These are phyloP conservation scores for Pseudopediastrum boryanum DNA, from an alignment of 139 green algal species.

Conservation along the genomic window DNA sequence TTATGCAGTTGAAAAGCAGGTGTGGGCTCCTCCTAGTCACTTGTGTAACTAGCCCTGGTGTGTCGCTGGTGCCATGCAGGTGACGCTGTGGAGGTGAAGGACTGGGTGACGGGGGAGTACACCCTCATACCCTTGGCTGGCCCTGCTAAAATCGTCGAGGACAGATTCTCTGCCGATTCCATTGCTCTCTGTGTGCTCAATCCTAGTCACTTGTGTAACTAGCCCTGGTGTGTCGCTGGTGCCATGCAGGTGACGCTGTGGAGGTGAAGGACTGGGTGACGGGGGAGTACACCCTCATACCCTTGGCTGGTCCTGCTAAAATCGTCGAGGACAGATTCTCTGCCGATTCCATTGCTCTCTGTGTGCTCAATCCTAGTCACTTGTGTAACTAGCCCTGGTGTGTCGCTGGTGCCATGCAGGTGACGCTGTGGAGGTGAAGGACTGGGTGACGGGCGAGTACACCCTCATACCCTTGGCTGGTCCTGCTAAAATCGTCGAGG, in stretches of 20 bases:
- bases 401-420: slow-evolving; percentile 24
- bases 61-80: slow-evolving; percentile 24
- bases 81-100: slow-evolving; percentile 54
- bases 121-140: slow-evolving; percentile 56
- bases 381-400: neutral
- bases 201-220: too few relatives aligned
- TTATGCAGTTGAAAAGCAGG: too few relatives aligned
- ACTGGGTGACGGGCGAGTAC: slow-evolving; percentile 52
- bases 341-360: too few relatives aligned
- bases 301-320: too few relatives aligned
- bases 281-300: slow-evolving; percentile 37
- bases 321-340: too few relatives aligned
- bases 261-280: slow-evolving; percentile 54
- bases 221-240: too few relatives aligned
- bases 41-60: neutral
- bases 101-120: slow-evolving; percentile 52
- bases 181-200: too few relatives aligned
- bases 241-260: slow-evolving; percentile 49
- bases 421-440: slow-evolving; percentile 54
- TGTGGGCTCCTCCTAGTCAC: too few relatives aligned
- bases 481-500: slow-evolving; percentile 54
- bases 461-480: slow-evolving; percentile 56
- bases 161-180: too few relatives aligned
- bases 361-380: too few relatives aligned
- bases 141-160: slow-evolving; percentile 61